These are phyloP conservation scores for Saccharomyces hybrid DNA, from an alignment of 1,139 yeast species.

Conservation along the genomic window DNA sequence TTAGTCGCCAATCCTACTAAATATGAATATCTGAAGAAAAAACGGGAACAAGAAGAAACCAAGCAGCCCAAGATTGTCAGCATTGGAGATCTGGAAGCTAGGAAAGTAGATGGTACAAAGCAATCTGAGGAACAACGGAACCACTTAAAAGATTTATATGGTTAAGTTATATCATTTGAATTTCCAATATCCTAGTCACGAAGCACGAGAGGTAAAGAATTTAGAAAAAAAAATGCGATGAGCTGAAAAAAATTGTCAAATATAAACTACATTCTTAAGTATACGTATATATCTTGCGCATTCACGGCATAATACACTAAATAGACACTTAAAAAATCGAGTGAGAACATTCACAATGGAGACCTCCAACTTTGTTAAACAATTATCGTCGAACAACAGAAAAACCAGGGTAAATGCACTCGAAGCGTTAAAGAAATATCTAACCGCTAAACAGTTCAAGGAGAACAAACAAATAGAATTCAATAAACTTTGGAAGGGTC, in stretches of 20 bases:
- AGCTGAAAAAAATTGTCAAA: constrained; percentile 4
- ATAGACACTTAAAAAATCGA: neutral
- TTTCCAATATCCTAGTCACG: constrained; percentile 1
- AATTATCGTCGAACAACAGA: constrained; percentile 62
- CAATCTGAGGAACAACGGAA: constrained; percentile 17
- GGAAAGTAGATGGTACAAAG: constrained; percentile 17
- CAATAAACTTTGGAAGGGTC: constrained; percentile 88
- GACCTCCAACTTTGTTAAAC: constrained; percentile 55
- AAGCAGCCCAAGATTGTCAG: constrained; percentile 4
- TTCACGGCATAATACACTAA: neutral
- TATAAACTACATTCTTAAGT: neutral
- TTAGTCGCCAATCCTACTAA: constrained; percentile 32
- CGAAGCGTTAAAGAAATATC: constrained; percentile 53
- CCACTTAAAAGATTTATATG: constrained; percentile 19
- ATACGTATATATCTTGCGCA: neutral
- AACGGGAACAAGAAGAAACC: constrained; percentile 1
- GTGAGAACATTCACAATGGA: constrained; percentile 19
- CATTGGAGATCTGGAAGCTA: constrained; percentile 16
- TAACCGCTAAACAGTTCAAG: constrained; percentile 36
- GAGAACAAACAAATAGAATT: constrained; percentile 46
- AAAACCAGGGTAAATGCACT: constrained; percentile 61
- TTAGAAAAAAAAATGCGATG: constrained; percentile 5
- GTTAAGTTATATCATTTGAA: constrained; percentile 6
- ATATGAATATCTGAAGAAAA: constrained; percentile 21
- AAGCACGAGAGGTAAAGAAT: constrained; percentile 2